Evolutionary conservation across 1,284 basidiomycete genomes (phyloP).

Genomic region (Heterobasidion irregulare): DNA sequence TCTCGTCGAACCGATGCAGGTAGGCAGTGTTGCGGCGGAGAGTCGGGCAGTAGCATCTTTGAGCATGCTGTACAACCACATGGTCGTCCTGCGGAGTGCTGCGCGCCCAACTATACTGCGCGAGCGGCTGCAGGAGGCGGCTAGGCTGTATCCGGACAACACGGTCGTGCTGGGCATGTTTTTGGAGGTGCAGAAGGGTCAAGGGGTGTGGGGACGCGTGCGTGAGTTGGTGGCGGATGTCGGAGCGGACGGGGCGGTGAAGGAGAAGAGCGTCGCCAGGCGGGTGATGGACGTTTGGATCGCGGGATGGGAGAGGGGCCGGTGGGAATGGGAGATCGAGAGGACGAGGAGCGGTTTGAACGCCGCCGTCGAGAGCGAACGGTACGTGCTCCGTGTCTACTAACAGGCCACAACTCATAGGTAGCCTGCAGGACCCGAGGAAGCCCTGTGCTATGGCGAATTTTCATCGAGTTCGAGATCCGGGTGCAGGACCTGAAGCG

Average conservation of each 20-base stretch:
- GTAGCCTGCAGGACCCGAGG: slow-evolving; percentile 45
- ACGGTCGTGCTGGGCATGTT: slow-evolving; percentile 71
- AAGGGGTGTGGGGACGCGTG: slow-evolving; percentile 66
- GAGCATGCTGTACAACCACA: slow-evolving; percentile 57
- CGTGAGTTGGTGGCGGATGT: slow-evolving; percentile 42
- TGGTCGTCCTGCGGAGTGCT: slow-evolving; percentile 43
- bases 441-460: slow-evolving; percentile 68
- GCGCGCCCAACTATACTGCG: slow-evolving; percentile 55
- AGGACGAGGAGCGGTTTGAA: slow-evolving; percentile 57
- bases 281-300: slow-evolving; percentile 67
- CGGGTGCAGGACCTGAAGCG: slow-evolving; percentile 46
- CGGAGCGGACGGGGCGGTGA: slow-evolving; percentile 16
- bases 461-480: slow-evolving; percentile 81
- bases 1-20: slow-evolving; percentile 33
- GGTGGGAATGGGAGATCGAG: slow-evolving; percentile 63
- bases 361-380: slow-evolving; percentile 52
- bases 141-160: slow-evolving; percentile 62
- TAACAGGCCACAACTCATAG: too few relatives aligned
- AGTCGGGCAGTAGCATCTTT: slow-evolving; percentile 50
- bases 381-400: slow-evolving; percentile 32
- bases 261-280: slow-evolving; percentile 48
- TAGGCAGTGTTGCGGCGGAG: slow-evolving; percentile 37
- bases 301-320: slow-evolving; percentile 64
- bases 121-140: slow-evolving; percentile 44
- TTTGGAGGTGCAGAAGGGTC: slow-evolving; percentile 70